Evolutionary conservation across 2,329 filamentous ascomycete species (phyloP), one percentile per base, ranked within the genome.

Genomic region (Trichoderma afroharzianum): DNA sequence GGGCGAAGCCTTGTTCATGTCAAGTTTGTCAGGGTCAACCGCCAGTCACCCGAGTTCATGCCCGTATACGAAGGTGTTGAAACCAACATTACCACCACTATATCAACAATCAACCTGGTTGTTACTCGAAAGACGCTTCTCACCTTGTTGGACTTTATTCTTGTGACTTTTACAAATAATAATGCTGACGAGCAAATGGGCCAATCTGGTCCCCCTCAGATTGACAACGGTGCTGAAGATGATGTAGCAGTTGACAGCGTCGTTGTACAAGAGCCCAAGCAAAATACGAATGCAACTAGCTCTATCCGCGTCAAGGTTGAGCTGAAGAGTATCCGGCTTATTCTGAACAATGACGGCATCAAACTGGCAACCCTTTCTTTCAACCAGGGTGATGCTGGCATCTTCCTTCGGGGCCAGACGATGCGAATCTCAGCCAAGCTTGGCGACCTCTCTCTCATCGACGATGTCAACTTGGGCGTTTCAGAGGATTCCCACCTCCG

Each of bases 311-410:
- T 99, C 80, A 97, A 97, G 81, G 91, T 97, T 55, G 92, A 98
- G 73, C 84, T 99, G 73, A 97, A 97, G 83, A 95, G 93, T 83
- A 97, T 99, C 74, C 90, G 94, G 3, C 86, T 99, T 32, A 95
- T 99, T 74, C 85, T 99, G 70, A 99, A 99, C 80, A 98, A 99
- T 74, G 97, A 99, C 79, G 96, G 96, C 0, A 97, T 98, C 71
- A 90, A 96, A 30, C 87, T 99, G 32, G 96, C 96, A 32, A 99
- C 96, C 0, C 83, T 99, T 21, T 96, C 94, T 68, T 90, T 99
- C 77, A 97, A 94, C 75, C 95, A 96, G 72, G 96, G 95, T 2
- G 93, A 98, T 78, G 92, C 98, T 39, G 93, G 93, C 1, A 91
- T 99, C 7, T 97, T 97, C 83, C 84, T 99, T 5, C 89, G 92